These are phyloP conservation scores for Podila minutissima DNA, from an alignment of 192 early-diverging fungal species.

Conservation along the genomic window DNA sequence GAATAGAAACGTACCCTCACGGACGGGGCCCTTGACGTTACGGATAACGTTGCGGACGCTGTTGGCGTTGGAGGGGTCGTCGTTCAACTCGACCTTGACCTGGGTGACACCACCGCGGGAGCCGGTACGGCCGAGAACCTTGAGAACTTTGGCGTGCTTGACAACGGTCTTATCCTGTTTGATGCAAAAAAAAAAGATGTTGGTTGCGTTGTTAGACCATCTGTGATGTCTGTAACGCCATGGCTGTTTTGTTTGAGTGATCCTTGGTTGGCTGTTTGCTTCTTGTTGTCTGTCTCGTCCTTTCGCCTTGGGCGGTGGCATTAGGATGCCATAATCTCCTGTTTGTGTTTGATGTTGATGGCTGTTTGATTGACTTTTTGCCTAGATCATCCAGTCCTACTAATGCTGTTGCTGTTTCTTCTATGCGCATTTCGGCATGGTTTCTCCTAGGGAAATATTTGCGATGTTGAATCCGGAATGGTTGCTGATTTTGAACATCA, in stretches of 20 bases:
- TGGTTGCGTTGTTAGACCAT: neutral
- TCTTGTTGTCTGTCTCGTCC: no score
- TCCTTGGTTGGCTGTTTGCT: no score
- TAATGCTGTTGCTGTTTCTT: neutral
- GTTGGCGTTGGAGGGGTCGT: conserved; percentile 77
- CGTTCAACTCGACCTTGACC: conserved; percentile 99
- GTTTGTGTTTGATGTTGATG: no score
- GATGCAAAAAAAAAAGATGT: neutral
- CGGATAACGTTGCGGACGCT: conserved; percentile 93
- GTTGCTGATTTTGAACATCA: neutral
- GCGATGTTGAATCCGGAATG: neutral
- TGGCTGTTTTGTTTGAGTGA: neutral
- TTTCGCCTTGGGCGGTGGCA: no score
- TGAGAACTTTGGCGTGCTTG: conserved; percentile 95
- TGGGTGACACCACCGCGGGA: conserved; percentile 99
- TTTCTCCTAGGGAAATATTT: neutral
- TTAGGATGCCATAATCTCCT: no score
- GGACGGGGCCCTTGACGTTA: conserved; percentile 99
- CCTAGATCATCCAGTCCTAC: neutral
- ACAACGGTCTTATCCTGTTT: conserved; percentile 58
- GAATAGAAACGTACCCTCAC: conserved; percentile 66
- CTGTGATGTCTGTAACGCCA: neutral
- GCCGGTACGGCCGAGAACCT: conserved; percentile 99
- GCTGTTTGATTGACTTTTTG: no score
- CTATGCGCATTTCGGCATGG: neutral